Evolutionary conservation across 257 asterid species (phyloP), one percentile per base, ranked within the genome.

Genomic region (Solanum phureja): DNA sequence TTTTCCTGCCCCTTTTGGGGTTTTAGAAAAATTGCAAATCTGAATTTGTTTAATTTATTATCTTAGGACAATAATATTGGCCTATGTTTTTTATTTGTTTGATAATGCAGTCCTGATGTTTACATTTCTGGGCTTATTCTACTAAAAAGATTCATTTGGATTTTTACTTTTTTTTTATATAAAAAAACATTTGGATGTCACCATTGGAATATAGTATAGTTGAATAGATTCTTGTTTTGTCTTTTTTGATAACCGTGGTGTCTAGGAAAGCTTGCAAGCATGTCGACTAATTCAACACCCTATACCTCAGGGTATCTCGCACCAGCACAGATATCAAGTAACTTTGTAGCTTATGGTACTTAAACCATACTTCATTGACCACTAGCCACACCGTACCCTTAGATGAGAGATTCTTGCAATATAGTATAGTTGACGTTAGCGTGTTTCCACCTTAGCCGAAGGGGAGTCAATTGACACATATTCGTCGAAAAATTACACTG

Each of bases 31-130:
- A 29, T 29, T 29, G 29, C 29, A 29, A 29, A 29, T 29, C 29
- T 29, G 29, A 29, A 29, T 29, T 29, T 29, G 29, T 29, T 29
- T 29, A 29, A 29, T 29, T 29, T 29, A 29, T 29, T 29, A 29
- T 29, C 29, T 29, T 29, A 29, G 29, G 29, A 40, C n/a, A n/a
- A 40, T 40, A 2, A 7, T 24, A 46, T 46, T 81, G 40, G 68
- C 68, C 68, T 46, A 81, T 29, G 42, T 44, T 27, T 42, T 81
- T 81, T 1, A 35, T 46, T 29, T 81, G 18, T 27, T 81, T 29
- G 42, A 81, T 81, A 81, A 46, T 81, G 85, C 68, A 46, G 85
- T 81, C 85, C 40, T 81, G 85, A 46, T 81, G 85, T 81, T 72
- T 27, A 81, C 85, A 8, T 81, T 42, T 46, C 24, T 46, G 85